Evolutionary conservation across 2,329 filamentous ascomycete genomes (phyloP).

Genomic region (Claviceps spartinae): DNA sequence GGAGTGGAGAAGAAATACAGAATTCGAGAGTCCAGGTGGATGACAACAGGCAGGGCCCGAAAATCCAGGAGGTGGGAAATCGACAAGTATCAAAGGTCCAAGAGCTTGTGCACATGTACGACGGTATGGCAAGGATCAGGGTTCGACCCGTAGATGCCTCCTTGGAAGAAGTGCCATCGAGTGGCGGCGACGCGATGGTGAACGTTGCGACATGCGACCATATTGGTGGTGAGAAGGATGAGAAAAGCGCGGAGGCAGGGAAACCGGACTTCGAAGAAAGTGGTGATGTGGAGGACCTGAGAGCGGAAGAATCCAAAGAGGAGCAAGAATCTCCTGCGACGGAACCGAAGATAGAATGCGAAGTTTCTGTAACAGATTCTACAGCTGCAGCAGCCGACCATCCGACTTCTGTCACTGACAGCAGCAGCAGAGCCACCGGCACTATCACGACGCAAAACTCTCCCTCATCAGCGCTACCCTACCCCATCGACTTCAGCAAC

Average conservation of each 20-base stretch:
- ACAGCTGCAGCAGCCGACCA: neutral
- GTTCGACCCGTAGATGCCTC: neutral
- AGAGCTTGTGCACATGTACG: conserved; percentile 35
- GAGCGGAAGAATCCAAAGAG: neutral
- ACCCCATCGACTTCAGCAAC: conserved; percentile 20
- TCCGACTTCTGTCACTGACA: neutral
- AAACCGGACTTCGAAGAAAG: neutral
- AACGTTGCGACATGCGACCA: neutral
- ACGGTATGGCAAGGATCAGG: conserved; percentile 25
- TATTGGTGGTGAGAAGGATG: neutral
- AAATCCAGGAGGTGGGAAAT: conserved; percentile 3
- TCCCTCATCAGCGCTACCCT: conserved; percentile 10
- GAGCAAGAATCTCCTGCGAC: too few relatives aligned
- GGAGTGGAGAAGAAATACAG: too few relatives aligned
- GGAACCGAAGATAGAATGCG: neutral
- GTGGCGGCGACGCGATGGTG: neutral
- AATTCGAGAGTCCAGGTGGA: too few relatives aligned
- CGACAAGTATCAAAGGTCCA: conserved; percentile 32
- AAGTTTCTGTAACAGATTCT: neutral
- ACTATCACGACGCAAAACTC: neutral
- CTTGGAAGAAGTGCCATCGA: neutral
- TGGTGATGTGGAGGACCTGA: neutral
- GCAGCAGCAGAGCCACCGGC: neutral
- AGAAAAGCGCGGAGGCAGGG: neutral
- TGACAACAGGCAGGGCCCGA: too few relatives aligned